A percentile compares a stretch with the other conserved stretches of the same genome.
phyloP scores from a whole-genome alignment of 2,329 filamentous ascomycete species.

The Nemania sp. region DNA sequence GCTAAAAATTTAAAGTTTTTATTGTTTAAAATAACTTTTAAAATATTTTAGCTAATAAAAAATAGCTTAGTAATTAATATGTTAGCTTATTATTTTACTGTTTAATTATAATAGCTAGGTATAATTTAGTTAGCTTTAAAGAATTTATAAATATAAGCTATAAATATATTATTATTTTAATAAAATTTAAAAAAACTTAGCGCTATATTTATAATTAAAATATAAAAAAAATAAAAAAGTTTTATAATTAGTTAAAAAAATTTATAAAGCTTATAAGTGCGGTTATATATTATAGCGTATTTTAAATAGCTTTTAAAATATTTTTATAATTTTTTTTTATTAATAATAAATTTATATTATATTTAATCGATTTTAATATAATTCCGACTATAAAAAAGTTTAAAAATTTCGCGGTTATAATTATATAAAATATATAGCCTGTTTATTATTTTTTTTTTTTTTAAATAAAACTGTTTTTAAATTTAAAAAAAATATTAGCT shows the following conservation, averaged over 20 bases:
- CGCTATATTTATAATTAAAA: background rate
- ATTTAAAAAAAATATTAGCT: slow-evolving; percentile 2
- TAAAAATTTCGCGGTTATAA: slow-evolving; percentile 2
- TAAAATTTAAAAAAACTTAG: background rate
- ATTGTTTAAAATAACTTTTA: too few species aligned
- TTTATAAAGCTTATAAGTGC: background rate
- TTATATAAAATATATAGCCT: background rate
- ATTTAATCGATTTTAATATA: background rate
- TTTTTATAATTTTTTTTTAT: slow-evolving; percentile 4
- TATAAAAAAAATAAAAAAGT: background rate
- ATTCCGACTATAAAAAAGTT: slow-evolving; percentile 5
- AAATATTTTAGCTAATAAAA: too few species aligned
- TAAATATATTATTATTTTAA: background rate
- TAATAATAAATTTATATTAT: slow-evolving; percentile 6
- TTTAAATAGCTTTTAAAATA: background rate
- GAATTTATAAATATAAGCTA: background rate
- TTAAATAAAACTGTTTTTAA: slow-evolving; percentile 8
- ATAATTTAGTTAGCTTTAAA: background rate
- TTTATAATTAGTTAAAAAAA: background rate
- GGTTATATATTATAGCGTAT: background rate
- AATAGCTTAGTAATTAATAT: too few species aligned
- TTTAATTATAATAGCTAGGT: background rate
- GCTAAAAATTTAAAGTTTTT: too few species aligned
- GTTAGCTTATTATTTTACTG: background rate
- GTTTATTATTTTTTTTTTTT: slow-evolving; percentile 3